Conservation (phyloP, 805 yeast species). For the Wickerhamomyces strasburgensis region DNA sequence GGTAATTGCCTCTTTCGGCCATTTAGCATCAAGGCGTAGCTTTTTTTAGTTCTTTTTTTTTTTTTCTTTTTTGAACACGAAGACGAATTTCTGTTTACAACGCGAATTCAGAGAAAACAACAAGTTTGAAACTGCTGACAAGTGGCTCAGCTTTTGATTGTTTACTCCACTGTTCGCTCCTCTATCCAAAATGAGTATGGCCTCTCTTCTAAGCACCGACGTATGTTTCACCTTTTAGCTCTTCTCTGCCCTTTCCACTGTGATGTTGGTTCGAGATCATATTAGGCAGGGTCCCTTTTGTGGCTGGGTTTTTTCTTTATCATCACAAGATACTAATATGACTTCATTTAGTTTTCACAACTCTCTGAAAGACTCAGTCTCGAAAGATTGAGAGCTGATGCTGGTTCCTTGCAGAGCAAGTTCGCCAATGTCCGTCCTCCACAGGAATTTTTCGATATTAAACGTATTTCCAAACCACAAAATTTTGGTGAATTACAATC, state of each 20-base stretch:
- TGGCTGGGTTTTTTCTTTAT: too few relatives aligned
- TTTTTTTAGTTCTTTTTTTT: slow-evolving; percentile 3
- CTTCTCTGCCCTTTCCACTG: too few relatives aligned
- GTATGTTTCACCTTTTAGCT: too few relatives aligned
- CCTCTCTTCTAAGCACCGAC: too few relatives aligned
- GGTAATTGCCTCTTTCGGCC: not conserved
- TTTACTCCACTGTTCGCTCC: too few relatives aligned
- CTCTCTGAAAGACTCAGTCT: slow-evolving; percentile 44
- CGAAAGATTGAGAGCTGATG: slow-evolving; percentile 45
- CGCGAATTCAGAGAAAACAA: too few relatives aligned
- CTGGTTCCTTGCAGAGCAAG: slow-evolving; percentile 52
- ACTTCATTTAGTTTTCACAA: slow-evolving; percentile 31
- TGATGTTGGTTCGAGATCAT: too few relatives aligned
- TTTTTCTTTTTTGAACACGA: not conserved
- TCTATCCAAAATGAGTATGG: too few relatives aligned
- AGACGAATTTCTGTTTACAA: not conserved
- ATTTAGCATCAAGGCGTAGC: too few relatives aligned
- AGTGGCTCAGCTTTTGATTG: too few relatives aligned
- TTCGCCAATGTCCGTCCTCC: slow-evolving; percentile 78
- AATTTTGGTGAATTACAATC: slow-evolving; percentile 86
- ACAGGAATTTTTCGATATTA: slow-evolving; percentile 88
- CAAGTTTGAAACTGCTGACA: too few relatives aligned
- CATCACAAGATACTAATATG: slow-evolving; percentile 13
- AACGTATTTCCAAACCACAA: slow-evolving; percentile 85
- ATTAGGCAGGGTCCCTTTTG: too few relatives aligned